Evolutionary conservation across 1,139 yeast species (phyloP), one percentile per base, ranked within the genome.

Genomic region (Groenewaldozyma auringiensis): DNA sequence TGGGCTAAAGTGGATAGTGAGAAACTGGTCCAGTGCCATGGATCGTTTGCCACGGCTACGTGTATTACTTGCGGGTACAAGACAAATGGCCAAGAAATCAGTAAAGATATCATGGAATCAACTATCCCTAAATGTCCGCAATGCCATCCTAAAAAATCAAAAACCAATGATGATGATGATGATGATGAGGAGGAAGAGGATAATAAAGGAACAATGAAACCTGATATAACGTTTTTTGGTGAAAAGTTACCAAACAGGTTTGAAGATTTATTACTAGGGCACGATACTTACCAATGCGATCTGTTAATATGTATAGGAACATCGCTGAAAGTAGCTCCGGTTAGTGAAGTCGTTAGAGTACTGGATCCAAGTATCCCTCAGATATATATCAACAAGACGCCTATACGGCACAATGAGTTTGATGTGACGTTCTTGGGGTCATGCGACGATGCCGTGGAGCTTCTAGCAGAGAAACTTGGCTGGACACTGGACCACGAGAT

Each of bases 191-290:
- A 57, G 3, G 53, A 50, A 4, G 45, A 45, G 29, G 48, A 54
- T 11, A 37, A 46, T 13, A 81, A 64, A 60, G 96, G 96, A n/a
- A 92, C 88, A 3, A 74, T 86, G 72, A 89, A 92, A 61, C 98
- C 98, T 0, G 96, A 92, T 62, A 89, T 92, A 49, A 89, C 96
- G 0, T 92, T 92, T 60, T 92, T 92, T 58, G 96, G 96, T 4
- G 97, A 92, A 61, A 78, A 81, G 13, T 70, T 92, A 47, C 96
- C 97, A 0, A 67, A 71, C n/a, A 65, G 73, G 45, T 88, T 83
- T 58, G 92, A 86, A 54, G 76, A 76, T 42, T 67, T 75, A 22
- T 47, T 54, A 18, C 47, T 55, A 27, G 60, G 60, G 3, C 63
- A 64, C 11, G 74, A 70, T 45, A 69, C 82, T 2, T 60, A 69